Conservation (phyloP, 352 stramenopile species). For the Lagenidium giganteum region DNA sequence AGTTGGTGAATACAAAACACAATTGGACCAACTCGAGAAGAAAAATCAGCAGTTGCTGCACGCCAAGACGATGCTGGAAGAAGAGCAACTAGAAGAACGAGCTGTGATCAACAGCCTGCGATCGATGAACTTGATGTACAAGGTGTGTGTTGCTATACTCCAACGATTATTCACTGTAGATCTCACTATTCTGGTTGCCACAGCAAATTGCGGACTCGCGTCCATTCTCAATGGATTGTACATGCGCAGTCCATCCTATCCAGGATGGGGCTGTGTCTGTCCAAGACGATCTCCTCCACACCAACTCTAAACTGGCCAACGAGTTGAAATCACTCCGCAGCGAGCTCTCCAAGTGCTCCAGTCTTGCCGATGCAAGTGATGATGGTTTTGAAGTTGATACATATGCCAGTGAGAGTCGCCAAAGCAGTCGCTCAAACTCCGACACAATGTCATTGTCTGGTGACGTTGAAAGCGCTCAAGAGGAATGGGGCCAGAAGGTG, state of each 20-base stretch:
- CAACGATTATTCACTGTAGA: background rate
- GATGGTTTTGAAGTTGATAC: no score
- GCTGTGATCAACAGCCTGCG: constrained; percentile 53
- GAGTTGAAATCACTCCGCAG: constrained; percentile 33
- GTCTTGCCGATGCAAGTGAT: no score
- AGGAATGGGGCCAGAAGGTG: constrained; percentile 28
- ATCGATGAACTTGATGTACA: constrained; percentile 65
- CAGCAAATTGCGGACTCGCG: constrained; percentile 57
- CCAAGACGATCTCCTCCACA: constrained; percentile 46
- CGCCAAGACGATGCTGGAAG: constrained; percentile 36
- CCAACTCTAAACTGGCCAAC: constrained; percentile 44
- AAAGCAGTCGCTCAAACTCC: no score
- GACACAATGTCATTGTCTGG: constrained; percentile 1
- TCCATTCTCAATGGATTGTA: constrained; percentile 29
- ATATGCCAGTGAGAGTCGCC: no score
- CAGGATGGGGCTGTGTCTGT: constrained; percentile 25
- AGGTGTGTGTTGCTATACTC: constrained; percentile 16
- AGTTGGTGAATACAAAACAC: constrained; percentile 25
- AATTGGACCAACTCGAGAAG: constrained; percentile 47
- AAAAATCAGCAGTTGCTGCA: constrained; percentile 37
- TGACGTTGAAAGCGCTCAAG: constrained; percentile 17
- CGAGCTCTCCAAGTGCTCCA: constrained; percentile 3
- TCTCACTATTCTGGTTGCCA: background rate
- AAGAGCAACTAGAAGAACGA: constrained; percentile 54
- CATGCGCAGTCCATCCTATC: constrained; percentile 16